phyloP scores from a whole-genome alignment of 495 filamentous ascomycete species.

The Lophiotrema nucula region DNA sequence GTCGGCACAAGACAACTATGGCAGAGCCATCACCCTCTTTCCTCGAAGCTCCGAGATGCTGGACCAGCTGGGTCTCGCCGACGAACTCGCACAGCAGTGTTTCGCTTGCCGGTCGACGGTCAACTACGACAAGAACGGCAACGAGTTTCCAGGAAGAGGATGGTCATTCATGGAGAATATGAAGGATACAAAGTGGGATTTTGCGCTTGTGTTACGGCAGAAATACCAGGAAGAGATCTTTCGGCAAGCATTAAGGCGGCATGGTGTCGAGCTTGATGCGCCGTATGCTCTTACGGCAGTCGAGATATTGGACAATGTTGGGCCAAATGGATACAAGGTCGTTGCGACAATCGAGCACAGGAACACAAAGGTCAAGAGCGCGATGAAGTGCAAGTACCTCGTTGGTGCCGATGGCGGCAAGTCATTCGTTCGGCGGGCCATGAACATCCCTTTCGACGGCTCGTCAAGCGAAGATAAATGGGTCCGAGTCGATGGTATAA shows the following conservation, averaged over 20 bases:
- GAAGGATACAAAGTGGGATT: constrained; percentile 47
- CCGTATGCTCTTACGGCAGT: constrained; percentile 37
- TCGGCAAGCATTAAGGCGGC: constrained; percentile 33
- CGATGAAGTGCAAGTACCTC: constrained; percentile 45
- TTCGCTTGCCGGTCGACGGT: constrained; percentile 51
- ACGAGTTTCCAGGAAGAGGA: constrained; percentile 40
- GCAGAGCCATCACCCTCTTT: constrained; percentile 48
- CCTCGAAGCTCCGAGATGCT: constrained; percentile 50
- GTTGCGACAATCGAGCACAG: constrained; percentile 34
- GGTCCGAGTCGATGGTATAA: constrained; percentile 51
- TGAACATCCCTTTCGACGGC: constrained; percentile 49
- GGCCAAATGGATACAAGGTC: constrained; percentile 33
- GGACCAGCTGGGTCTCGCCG: constrained; percentile 49
- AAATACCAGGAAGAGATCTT: constrained; percentile 48
- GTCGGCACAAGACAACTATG: constrained; percentile 43
- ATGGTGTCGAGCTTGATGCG: constrained; percentile 35
- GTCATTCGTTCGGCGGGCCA: constrained; percentile 45
- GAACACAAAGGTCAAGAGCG: constrained; percentile 22
- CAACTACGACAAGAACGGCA: constrained; percentile 48
- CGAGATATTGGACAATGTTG: constrained; percentile 33
- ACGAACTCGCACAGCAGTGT: constrained; percentile 49
- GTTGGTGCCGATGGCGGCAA: constrained; percentile 51
- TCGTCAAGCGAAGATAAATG: constrained; percentile 47
- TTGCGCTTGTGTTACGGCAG: constrained; percentile 45
- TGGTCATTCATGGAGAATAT: constrained; percentile 45